Conservation (phyloP, 352 stramenopile species). For the Globisporangium viniferum region DNA sequence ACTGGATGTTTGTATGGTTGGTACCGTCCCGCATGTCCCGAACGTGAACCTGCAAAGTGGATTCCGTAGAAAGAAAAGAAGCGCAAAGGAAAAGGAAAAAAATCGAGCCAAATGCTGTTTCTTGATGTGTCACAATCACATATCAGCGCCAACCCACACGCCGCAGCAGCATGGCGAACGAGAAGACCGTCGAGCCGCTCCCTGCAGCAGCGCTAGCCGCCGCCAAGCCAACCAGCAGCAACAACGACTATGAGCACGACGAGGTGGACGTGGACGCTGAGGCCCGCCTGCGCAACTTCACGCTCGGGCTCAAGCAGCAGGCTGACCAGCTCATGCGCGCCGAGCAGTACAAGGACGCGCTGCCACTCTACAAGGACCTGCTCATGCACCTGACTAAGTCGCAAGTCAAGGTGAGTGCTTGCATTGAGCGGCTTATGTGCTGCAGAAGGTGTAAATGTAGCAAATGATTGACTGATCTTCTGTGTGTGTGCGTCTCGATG, state of each 20-base stretch:
- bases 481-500: neutral
- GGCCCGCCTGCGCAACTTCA: slow-evolving; percentile 34
- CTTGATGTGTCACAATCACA: slow-evolving; percentile 14
- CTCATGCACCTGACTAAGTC: slow-evolving; percentile 71
- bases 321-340: slow-evolving; percentile 59
- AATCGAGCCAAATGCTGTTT: slow-evolving; percentile 1
- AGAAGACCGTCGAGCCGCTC: slow-evolving; percentile 23
- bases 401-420: slow-evolving; percentile 43
- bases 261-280: slow-evolving; percentile 48
- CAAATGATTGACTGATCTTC: neutral
- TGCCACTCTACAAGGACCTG: slow-evolving; percentile 62
- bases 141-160: neutral
- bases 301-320: slow-evolving; percentile 56
- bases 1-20: neutral
- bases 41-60: slow-evolving; percentile 5
- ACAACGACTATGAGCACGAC: slow-evolving; percentile 15
- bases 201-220: neutral
- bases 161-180: slow-evolving; percentile 24
- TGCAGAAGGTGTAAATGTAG: neutral
- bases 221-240: neutral
- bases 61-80: neutral
- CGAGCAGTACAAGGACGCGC: slow-evolving; percentile 47
- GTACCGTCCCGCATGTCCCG: neutral
- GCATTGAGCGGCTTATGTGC: neutral
- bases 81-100: neutral